Evolutionary conservation across 192 early-diverging fungal species (phyloP).

Genomic region (Backusella luteola): DNA sequence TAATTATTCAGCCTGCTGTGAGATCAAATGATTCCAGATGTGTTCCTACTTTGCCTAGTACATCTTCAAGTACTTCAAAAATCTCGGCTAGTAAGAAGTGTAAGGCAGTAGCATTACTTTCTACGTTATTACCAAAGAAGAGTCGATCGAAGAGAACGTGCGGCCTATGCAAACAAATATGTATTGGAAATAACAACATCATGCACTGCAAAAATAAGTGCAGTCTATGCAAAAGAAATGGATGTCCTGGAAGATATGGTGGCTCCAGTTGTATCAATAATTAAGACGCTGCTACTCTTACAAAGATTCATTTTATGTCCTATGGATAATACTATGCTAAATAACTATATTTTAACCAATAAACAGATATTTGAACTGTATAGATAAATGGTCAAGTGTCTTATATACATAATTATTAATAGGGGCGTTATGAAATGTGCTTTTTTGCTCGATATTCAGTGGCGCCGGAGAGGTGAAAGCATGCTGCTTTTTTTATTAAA

Average conservation of each 20-base stretch:
- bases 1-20: not conserved
- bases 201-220: not conserved
- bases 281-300: too few relatives aligned
- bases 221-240: not conserved
- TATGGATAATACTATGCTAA: too few relatives aligned
- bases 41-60: not conserved
- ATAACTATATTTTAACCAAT: too few relatives aligned
- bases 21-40: not conserved
- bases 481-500: too few relatives aligned
- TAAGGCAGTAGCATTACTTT: not conserved
- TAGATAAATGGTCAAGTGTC: too few relatives aligned
- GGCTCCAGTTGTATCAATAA: too few relatives aligned
- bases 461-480: too few relatives aligned
- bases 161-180: not conserved
- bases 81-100: not conserved
- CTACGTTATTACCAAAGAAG: not conserved
- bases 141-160: not conserved
- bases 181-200: not conserved
- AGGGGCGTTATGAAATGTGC: too few relatives aligned
- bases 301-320: too few relatives aligned
- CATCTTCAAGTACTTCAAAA: not conserved
- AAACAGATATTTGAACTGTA: too few relatives aligned
- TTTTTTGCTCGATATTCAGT: too few relatives aligned
- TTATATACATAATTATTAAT: too few relatives aligned
- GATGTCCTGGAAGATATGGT: not conserved